phyloP scores from a whole-genome alignment of 2,329 filamentous ascomycete genomes.

The Calonectria pteridis region DNA sequence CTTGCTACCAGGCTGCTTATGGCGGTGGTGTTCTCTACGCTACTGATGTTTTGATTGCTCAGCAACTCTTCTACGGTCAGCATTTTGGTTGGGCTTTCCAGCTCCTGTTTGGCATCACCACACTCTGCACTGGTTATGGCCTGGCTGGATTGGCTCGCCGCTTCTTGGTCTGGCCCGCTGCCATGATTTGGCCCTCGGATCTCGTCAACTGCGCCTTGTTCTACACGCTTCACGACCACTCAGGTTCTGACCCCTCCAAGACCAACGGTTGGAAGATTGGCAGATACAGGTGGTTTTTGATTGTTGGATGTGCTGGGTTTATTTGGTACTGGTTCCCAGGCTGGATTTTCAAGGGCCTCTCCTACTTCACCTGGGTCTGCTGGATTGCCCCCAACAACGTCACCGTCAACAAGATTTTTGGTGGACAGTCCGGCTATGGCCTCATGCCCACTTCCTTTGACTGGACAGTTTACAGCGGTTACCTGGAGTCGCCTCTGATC shows the following conservation, averaged over 20 bases:
- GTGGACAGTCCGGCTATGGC: slow-evolving; percentile 68
- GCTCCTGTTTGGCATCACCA: slow-evolving; percentile 65
- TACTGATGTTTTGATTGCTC: slow-evolving; percentile 62
- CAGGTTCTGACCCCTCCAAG: slow-evolving; percentile 60
- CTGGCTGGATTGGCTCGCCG: slow-evolving; percentile 66
- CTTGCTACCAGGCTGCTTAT: slow-evolving; percentile 62
- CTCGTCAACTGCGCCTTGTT: slow-evolving; percentile 67
- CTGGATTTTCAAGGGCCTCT: slow-evolving; percentile 72
- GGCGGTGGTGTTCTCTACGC: slow-evolving; percentile 70
- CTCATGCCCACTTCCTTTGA: slow-evolving; percentile 72
- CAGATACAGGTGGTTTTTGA: slow-evolving; percentile 74
- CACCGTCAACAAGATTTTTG: slow-evolving; percentile 73
- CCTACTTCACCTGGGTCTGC: slow-evolving; percentile 72
- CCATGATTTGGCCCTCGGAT: slow-evolving; percentile 70
- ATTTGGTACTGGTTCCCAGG: slow-evolving; percentile 73
- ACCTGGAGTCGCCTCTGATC: slow-evolving; percentile 63
- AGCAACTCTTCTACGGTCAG: slow-evolving; percentile 69
- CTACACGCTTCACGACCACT: slow-evolving; percentile 60
- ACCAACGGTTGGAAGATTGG: slow-evolving; percentile 72
- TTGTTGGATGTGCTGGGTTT: slow-evolving; percentile 64
- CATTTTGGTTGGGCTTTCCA: slow-evolving; percentile 67
- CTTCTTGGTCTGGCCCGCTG: slow-evolving; percentile 66
- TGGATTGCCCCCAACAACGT: slow-evolving; percentile 72
- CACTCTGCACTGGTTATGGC: slow-evolving; percentile 69
- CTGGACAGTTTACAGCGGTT: slow-evolving; percentile 62